phyloP scores from a whole-genome alignment of 805 yeast genomes.

The Metschnikowia koreensis region DNA sequence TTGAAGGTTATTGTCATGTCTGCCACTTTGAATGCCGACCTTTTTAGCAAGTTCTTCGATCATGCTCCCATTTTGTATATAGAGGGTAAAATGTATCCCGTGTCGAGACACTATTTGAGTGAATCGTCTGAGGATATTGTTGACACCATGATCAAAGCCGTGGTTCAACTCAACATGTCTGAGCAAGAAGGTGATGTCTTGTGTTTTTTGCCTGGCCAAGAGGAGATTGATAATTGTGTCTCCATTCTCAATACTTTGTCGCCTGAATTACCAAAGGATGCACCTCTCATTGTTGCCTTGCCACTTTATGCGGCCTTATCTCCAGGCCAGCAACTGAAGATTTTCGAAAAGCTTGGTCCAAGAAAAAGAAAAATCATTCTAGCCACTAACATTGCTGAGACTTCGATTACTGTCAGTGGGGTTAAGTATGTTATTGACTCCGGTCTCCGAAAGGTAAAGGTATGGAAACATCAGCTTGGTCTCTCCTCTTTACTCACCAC shows the following conservation, averaged over 20 bases:
- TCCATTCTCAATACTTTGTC: constrained; percentile 58
- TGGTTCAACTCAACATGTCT: constrained; percentile 72
- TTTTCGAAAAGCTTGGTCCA: constrained; percentile 65
- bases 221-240: constrained; percentile 88
- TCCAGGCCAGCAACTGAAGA: constrained; percentile 75
- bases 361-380: constrained; percentile 80
- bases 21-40: constrained; percentile 92
- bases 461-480: constrained; percentile 91
- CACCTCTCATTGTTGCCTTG: constrained; percentile 71
- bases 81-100: constrained; percentile 88
- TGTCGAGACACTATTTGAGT: constrained; percentile 63
- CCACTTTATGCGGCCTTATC: constrained; percentile 95
- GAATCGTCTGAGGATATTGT: constrained; percentile 77
- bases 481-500: constrained; percentile 89
- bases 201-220: constrained; percentile 94
- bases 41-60: constrained; percentile 74
- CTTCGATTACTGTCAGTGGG: constrained; percentile 94
- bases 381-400: constrained; percentile 96
- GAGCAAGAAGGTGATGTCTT: constrained; percentile 90
- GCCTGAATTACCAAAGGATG: constrained; percentile 65
- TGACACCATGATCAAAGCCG: constrained; percentile 70
- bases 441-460: constrained; percentile 89
- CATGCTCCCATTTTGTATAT: constrained; percentile 81
- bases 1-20: constrained; percentile 86
- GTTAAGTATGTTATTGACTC: constrained; percentile 90